Evolutionary conservation across 768 basidiomycete genomes (phyloP).

Genomic region (Galerina marginata): DNA sequence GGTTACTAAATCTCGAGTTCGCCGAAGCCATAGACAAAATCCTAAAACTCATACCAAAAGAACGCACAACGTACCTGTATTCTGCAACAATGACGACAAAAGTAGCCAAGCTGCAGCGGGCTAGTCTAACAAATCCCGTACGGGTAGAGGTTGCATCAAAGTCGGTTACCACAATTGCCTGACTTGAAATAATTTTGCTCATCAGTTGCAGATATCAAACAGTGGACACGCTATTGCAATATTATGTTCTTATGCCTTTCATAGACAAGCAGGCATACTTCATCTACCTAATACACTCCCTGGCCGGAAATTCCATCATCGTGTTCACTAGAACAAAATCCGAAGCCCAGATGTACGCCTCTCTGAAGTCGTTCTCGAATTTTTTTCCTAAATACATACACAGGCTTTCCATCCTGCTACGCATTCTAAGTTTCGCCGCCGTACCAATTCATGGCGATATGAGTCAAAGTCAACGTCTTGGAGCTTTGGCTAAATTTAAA

Average conservation of each 20-base stretch:
- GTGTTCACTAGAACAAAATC: slow-evolving; percentile 96
- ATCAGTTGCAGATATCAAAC: slow-evolving; percentile 82
- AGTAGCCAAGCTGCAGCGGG: slow-evolving; percentile 94
- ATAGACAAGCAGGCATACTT: slow-evolving; percentile 92
- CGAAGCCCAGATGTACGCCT: slow-evolving; percentile 76
- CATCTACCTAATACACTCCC: slow-evolving; percentile 84
- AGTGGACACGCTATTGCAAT: slow-evolving; percentile 92
- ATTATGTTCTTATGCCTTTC: slow-evolving; percentile 93
- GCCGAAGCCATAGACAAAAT: slow-evolving; percentile 96
- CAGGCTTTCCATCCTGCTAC: slow-evolving; percentile 87
- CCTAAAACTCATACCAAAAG: slow-evolving; percentile 91
- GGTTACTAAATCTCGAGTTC: slow-evolving; percentile 95
- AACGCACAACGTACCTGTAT: slow-evolving; percentile 94
- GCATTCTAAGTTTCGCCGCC: slow-evolving; percentile 91
- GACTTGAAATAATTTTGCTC: slow-evolving; percentile 3
- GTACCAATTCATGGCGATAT: slow-evolving; percentile 96
- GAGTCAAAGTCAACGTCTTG: slow-evolving; percentile 90
- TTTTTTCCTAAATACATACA: not conserved
- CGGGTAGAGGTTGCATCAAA: slow-evolving; percentile 92
- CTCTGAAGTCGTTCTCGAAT: not conserved
- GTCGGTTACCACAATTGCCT: slow-evolving; percentile 48
- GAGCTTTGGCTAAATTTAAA: slow-evolving; percentile 94
- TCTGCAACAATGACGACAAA: slow-evolving; percentile 99
- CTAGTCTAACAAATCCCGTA: slow-evolving; percentile 92
- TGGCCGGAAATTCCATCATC: slow-evolving; percentile 93